phyloP scores from a whole-genome alignment of 768 basidiomycete genomes.

The Podaxis sp. region DNA sequence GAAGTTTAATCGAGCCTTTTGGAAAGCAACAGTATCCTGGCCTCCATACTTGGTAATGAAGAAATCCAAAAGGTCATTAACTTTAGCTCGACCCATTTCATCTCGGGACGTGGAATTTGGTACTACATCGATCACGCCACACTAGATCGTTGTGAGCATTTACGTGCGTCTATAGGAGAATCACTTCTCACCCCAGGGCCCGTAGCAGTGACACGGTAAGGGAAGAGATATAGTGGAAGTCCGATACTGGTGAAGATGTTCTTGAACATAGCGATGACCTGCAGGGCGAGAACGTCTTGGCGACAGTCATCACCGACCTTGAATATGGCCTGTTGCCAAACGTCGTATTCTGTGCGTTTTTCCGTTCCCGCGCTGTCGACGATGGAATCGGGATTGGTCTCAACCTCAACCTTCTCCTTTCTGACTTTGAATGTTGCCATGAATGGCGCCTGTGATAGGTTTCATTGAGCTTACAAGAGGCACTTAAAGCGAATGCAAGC shows the following conservation, averaged over 20 bases:
- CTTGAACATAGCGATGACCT: constrained; percentile 99
- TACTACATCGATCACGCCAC: constrained; percentile 97
- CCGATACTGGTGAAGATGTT: constrained; percentile 92
- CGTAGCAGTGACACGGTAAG: constrained; percentile 96
- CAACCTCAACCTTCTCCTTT: constrained; percentile 72
- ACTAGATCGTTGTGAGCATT: constrained; percentile 44
- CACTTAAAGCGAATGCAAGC: no score
- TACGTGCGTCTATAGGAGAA: not conserved
- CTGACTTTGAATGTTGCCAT: constrained; percentile 99
- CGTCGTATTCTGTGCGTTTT: constrained; percentile 69
- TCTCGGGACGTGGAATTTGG: constrained; percentile 97
- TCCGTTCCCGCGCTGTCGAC: constrained; percentile 59
- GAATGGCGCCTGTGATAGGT: constrained; percentile 81
- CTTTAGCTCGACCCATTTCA: constrained; percentile 98
- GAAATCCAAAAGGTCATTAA: constrained; percentile 94
- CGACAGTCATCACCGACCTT: constrained; percentile 99
- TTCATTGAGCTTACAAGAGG: not conserved
- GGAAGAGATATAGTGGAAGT: constrained; percentile 87
- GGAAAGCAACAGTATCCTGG: constrained; percentile 86
- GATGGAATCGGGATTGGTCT: constrained; percentile 73
- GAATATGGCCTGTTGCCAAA: constrained; percentile 99
- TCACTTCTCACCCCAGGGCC: constrained; percentile 78
- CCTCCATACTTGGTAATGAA: constrained; percentile 93
- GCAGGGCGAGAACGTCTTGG: constrained; percentile 96
- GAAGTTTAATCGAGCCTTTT: constrained; percentile 91